Base-by-base conservation (phyloP, 139 green algal species). In the Auxenochlorella pyrenoidosa region DNA sequence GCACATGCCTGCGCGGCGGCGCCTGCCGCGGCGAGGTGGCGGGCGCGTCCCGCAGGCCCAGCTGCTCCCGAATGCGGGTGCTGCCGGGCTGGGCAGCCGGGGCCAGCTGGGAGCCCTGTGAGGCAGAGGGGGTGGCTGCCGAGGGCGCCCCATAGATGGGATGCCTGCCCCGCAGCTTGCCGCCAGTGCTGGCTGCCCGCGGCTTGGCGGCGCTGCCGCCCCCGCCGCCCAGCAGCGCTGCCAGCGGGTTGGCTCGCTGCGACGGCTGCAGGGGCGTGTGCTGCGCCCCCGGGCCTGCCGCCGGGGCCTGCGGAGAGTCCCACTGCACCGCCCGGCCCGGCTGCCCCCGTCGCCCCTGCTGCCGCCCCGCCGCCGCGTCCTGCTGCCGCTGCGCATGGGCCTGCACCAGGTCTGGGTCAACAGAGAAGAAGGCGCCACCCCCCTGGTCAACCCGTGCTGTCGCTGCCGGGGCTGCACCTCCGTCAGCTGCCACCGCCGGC, bases 341-440 rank as follows among this genome's bases (percentile, higher is more conserved):
- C 40, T 59, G 80, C 60, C 8, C 30, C 3, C 63, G 59, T 15
- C 66, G 80, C 0, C 47, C 41, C 38, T 21, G 79, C 59, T 28
- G 34, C 60, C 26, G 60, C 43, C n/a, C 82, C 16, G 82, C 15
- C 19, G 15, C 63, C 10, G 38, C 82, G 43, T 86, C 32, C 68
- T 65, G 43, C 68, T 80, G 68, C 5, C 19, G 68, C 44, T 79
- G 82, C 16, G 19, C 66, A 18, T 72, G 47, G 28, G 83, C 83
- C 73, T 51, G 38, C 36, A 87, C 6, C 54, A 87, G 54, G 38
- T 87, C 83, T 32, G 63, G 51, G 43, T 87, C 83, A 16, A 87
- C 83, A 4, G 43, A 15, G 32, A 87, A 87, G 28, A 87, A 87
- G 19, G 19, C 40, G 34, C 10, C 38, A 16, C 43, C 40, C 22